These are phyloP conservation scores for Neurospora cerealis DNA, from an alignment of 495 filamentous ascomycete species.

Conservation along the genomic window DNA sequence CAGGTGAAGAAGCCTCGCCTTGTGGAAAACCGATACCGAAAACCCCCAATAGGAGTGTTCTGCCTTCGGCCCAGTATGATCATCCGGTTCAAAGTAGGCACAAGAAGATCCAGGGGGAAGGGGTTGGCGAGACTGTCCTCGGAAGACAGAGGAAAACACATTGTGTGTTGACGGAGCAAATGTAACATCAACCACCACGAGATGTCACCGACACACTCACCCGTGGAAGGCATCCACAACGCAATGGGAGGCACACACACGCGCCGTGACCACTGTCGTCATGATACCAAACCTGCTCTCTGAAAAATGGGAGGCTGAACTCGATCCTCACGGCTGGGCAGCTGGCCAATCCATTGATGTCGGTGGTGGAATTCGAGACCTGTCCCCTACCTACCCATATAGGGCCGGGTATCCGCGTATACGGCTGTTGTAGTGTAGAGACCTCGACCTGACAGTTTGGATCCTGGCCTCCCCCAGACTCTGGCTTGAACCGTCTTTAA, in stretches of 20 bases:
- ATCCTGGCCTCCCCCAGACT: background rate
- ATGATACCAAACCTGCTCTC: constrained; percentile 2
- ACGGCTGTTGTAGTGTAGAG: background rate
- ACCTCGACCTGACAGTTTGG: background rate
- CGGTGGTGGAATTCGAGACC: background rate
- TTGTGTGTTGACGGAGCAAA: background rate
- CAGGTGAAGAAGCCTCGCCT: background rate
- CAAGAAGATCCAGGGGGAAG: background rate
- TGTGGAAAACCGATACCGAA: background rate
- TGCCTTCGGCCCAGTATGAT: background rate
- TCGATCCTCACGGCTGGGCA: constrained; percentile 3
- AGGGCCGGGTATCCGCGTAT: background rate
- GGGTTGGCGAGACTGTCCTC: background rate
- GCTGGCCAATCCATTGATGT: background rate
- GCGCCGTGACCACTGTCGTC: background rate
- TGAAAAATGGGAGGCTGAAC: constrained; percentile 8
- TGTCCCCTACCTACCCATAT: background rate
- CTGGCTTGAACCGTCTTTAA: background rate
- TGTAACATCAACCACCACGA: constrained; percentile 1
- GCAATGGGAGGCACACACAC: background rate
- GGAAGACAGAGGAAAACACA: background rate
- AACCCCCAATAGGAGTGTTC: background rate
- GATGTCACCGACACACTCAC: constrained; percentile 2
- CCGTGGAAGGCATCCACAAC: background rate
- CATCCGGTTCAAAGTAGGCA: background rate